These are phyloP conservation scores for Dothiorella sarmentorum DNA, from an alignment of 2,329 filamentous ascomycete genomes.

Conservation along the genomic window DNA sequence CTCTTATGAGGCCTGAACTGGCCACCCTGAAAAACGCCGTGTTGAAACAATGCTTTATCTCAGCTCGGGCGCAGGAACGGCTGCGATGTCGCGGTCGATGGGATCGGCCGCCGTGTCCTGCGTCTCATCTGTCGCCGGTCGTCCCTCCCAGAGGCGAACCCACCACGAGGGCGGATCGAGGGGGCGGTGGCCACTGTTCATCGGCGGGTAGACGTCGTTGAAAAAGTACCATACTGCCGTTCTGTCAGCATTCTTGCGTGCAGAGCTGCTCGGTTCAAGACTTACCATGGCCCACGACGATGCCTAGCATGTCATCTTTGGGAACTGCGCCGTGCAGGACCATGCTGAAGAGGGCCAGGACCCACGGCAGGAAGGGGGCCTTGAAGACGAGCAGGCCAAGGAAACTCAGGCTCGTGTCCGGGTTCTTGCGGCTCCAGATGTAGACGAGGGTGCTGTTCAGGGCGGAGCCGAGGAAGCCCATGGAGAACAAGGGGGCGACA, in stretches of 20 bases:
- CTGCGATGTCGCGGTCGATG: conserved; percentile 16
- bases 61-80: conserved; percentile 7
- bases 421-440: conserved; percentile 95
- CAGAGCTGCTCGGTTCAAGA: conserved; percentile 22
- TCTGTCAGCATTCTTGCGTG: not conserved
- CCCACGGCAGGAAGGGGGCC: conserved; percentile 93
- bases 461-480: conserved; percentile 92
- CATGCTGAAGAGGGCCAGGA: conserved; percentile 87
- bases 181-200: conserved; percentile 79
- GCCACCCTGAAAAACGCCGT: not conserved
- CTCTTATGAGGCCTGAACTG: not conserved
- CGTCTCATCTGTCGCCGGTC: conserved; percentile 20
- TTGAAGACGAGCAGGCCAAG: conserved; percentile 86
- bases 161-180: conserved; percentile 89
- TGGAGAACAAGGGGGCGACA: conserved; percentile 81
- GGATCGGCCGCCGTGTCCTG: conserved; percentile 9
- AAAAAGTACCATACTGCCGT: conserved; percentile 88
- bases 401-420: conserved; percentile 81
- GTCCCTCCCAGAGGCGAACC: conserved; percentile 72
- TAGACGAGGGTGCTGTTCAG: conserved; percentile 92
- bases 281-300: conserved; percentile 79
- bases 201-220: conserved; percentile 88
- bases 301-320: conserved; percentile 94
- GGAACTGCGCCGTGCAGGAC: conserved; percentile 86
- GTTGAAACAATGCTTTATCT: not conserved